Evolutionary conservation across 1,284 basidiomycete genomes (phyloP).

Genomic region (Austroboletus niveus): DNA sequence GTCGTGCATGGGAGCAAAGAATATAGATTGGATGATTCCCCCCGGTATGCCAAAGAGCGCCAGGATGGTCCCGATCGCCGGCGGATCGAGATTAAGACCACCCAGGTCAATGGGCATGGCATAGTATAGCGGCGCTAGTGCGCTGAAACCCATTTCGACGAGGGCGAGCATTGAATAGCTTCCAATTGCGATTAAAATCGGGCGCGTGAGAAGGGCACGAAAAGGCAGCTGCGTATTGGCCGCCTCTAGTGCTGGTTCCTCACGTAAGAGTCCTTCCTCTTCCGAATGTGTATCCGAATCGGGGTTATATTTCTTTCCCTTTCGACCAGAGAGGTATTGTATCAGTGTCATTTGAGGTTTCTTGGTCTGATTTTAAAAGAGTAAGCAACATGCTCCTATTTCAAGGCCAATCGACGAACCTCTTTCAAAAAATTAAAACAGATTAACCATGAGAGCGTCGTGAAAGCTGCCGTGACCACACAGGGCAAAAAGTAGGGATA

Average conservation of each 20-base stretch:
- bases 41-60: constrained; percentile 39
- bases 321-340: constrained; percentile 21
- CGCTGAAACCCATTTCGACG: constrained; percentile 39
- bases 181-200: constrained; percentile 39
- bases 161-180: constrained; percentile 43
- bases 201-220: constrained; percentile 34
- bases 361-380: constrained; percentile 15
- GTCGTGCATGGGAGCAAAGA: constrained; percentile 42
- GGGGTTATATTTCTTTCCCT: background rate
- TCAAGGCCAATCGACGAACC: constrained; percentile 37
- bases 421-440: constrained; percentile 53
- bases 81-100: constrained; percentile 40
- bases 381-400: constrained; percentile 20
- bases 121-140: constrained; percentile 44
- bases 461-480: constrained; percentile 48
- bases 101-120: constrained; percentile 43
- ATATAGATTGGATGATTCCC: constrained; percentile 39
- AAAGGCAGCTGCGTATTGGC: constrained; percentile 37
- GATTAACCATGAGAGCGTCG: constrained; percentile 45
- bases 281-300: constrained; percentile 9
- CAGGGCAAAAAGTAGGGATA: constrained; percentile 73
- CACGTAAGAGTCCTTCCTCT: constrained; percentile 41
- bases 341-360: constrained; percentile 11
- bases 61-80: constrained; percentile 40
- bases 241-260: background rate